A percentile compares a stretch with the other conserved stretches of the same genome.
These are phyloP conservation scores for Skeletonema grethae DNA, from an alignment of 108 stramenopile species.

Conservation along the genomic window DNA sequence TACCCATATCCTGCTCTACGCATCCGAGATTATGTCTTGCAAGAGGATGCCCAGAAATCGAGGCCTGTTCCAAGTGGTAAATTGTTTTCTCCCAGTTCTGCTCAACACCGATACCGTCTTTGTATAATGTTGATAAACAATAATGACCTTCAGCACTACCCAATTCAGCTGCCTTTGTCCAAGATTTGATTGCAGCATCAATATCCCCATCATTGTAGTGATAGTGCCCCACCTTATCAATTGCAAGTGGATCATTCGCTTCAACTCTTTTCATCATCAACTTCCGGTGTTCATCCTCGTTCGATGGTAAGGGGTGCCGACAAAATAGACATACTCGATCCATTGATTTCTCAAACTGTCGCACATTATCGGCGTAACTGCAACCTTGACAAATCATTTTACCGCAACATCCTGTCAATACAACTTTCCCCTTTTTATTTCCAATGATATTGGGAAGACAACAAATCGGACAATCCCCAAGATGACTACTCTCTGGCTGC, in stretches of 20 bases:
- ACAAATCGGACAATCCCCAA: constrained; percentile 6
- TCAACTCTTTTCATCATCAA: not conserved
- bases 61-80: not conserved
- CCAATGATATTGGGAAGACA: not conserved
- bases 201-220: not conserved
- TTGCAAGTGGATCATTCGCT: not conserved
- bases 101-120: not conserved
- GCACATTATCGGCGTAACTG: not conserved
- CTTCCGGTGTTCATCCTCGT: not conserved
- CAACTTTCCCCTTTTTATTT: too few species aligned
- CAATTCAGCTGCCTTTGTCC: constrained; percentile 4
- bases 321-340: not conserved
- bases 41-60: not conserved
- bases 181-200: not conserved
- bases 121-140: not conserved
- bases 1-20: not conserved
- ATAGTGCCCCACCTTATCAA: not conserved
- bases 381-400: not conserved
- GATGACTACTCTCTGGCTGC: not conserved
- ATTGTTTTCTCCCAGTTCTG: not conserved
- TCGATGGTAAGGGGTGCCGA: not conserved
- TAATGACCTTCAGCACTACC: constrained; percentile 3
- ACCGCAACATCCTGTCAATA: not conserved
- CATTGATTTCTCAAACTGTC: not conserved
- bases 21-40: not conserved